These are phyloP conservation scores for Fusarium praegraminearum DNA, from an alignment of 2,329 filamentous ascomycete species.

Conservation along the genomic window DNA sequence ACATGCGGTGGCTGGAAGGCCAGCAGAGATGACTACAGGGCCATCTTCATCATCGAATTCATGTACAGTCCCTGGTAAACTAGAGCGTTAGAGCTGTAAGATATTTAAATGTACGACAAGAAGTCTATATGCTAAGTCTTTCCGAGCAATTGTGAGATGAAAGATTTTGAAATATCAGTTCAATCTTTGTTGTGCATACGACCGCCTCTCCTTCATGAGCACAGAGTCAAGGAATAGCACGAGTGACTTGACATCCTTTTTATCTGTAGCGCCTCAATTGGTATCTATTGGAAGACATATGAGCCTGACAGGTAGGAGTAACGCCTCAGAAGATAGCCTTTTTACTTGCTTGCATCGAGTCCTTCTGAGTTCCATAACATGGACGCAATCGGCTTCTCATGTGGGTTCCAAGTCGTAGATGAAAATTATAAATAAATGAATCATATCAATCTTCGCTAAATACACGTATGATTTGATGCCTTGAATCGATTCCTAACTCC, in stretches of 20 bases:
- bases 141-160: neutral
- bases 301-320: no score
- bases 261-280: no score
- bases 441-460: constrained; percentile 14
- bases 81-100: constrained; percentile 7
- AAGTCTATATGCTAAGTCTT: neutral
- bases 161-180: neutral
- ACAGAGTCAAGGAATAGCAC: neutral
- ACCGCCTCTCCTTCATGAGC: neutral
- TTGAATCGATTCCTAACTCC: constrained; percentile 29
- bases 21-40: neutral
- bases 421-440: constrained; percentile 7
- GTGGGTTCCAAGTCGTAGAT: neutral
- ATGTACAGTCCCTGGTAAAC: neutral
- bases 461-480: constrained; percentile 4
- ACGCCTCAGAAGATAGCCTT: no score
- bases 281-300: no score
- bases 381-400: neutral
- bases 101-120: neutral
- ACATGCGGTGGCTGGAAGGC: neutral
- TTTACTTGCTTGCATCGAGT: no score
- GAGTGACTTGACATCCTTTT: neutral
- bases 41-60: neutral
- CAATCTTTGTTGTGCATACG: neutral
- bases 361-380: neutral